Evolutionary conservation across 129 eudicot genomes (phyloP).

Genomic region (Chrysanthemum seticuspe): DNA sequence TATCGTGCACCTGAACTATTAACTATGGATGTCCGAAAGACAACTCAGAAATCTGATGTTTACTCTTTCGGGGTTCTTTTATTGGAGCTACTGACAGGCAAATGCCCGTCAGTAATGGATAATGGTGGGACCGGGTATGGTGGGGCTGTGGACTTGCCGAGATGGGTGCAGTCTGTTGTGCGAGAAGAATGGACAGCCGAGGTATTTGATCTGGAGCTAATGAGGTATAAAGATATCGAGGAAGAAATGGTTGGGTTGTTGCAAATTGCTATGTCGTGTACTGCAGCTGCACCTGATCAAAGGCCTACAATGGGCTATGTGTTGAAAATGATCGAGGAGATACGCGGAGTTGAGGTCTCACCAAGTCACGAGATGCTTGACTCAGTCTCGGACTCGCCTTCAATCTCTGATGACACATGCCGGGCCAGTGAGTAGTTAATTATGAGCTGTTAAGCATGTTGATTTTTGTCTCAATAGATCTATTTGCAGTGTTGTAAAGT

Average conservation of each 20-base stretch:
- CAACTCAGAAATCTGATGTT: constrained; percentile 49
- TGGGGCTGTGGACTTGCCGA: constrained; percentile 53
- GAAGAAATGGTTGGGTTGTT: constrained; percentile 59
- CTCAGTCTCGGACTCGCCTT: constrained; percentile 80
- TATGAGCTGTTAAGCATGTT: constrained; percentile 4
- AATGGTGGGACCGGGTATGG: constrained; percentile 39
- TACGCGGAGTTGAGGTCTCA: constrained; percentile 69
- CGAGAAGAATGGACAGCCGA: constrained; percentile 53
- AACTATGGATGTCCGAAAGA: constrained; percentile 19
- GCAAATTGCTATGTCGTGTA: constrained; percentile 53
- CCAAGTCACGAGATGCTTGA: constrained; percentile 60
- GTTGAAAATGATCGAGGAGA: constrained; percentile 56
- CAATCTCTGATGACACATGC: constrained; percentile 56
- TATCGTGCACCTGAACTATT: constrained; percentile 47
- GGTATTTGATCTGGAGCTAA: constrained; percentile 55
- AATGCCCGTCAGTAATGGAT: constrained; percentile 60
- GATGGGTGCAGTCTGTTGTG: constrained; percentile 50
- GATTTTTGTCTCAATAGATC: constrained; percentile 14
- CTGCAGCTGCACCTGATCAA: constrained; percentile 44
- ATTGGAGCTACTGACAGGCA: constrained; percentile 57
- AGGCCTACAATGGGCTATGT: constrained; percentile 50
- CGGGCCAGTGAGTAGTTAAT: constrained; percentile 52
- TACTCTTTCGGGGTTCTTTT: constrained; percentile 57
- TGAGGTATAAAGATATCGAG: constrained; percentile 57
- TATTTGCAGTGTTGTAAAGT: constrained; percentile 28